These are phyloP conservation scores for Olyra latifolia DNA, from an alignment of 176 grass and related monocot species.

Conservation along the genomic window DNA sequence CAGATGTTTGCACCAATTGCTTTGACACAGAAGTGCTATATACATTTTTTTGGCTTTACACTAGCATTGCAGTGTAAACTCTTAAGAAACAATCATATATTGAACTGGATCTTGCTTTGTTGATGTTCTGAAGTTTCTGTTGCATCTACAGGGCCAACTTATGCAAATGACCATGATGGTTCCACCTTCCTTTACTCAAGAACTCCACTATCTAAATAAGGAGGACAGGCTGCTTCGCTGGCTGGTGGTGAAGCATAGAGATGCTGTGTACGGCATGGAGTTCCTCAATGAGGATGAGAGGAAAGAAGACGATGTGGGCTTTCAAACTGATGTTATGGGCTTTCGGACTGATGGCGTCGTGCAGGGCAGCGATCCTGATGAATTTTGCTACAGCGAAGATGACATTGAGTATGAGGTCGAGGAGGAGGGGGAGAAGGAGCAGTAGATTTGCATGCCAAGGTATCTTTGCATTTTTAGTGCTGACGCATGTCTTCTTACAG, in stretches of 20 bases:
- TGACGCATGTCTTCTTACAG: background rate
- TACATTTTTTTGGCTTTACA: background rate
- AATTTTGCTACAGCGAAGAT: background rate
- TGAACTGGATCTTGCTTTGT: background rate
- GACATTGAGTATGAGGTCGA: conserved; percentile 7
- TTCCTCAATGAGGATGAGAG: conserved; percentile 71
- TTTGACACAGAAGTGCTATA: background rate
- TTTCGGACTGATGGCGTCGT: background rate
- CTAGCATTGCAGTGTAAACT: background rate
- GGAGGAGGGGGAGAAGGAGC: conserved; percentile 36
- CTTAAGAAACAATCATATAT: background rate
- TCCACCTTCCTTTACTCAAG: conserved; percentile 73
- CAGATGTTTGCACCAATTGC: background rate
- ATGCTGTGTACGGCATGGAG: conserved; percentile 71
- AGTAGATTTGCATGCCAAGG: conserved; percentile 28
- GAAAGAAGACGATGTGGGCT: conserved; percentile 37
- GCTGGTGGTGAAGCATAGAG: conserved; percentile 87
- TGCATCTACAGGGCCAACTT: conserved; percentile 71
- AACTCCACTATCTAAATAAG: conserved; percentile 96
- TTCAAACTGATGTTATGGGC: background rate
- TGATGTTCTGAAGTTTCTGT: background rate
- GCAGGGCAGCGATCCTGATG: background rate
- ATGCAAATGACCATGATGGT: conserved; percentile 98
- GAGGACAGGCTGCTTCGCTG: conserved; percentile 81
- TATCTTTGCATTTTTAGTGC: conserved; percentile 4